Base-by-base conservation (phyloP, 179 eudicot genomes). In the Pouteria campechiana region DNA sequence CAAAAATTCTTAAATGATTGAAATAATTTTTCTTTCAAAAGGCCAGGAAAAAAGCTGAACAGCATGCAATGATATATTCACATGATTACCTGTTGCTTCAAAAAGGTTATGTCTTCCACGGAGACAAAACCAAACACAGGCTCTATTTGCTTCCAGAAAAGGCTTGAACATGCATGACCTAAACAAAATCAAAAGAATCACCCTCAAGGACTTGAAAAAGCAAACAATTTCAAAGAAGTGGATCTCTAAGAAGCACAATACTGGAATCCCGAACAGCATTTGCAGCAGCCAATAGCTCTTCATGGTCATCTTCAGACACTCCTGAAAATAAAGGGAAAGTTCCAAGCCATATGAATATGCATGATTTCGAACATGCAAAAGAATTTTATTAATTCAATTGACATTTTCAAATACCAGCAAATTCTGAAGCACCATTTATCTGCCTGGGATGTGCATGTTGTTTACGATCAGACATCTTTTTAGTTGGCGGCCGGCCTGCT, bases 91-190 rank as follows among this genome's bases (percentile, higher is more conserved):
- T 70, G 78, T 32, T 73, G 63, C 65, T 70, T 73, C 42, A 80
- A 36, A 68, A 46, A 70, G 63, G 58, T 54, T 28, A 65, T 50
- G 38, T 80, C 78, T 37, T 38, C 41, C 43, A 70, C 78, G 51
- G 81, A 67, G 44, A 76, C 60, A 51, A 64, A 73, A 44, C 78
- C 54, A 53, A 76, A 73, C 25, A 59, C 41, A 3, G 73, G 67
- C 61, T 80, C 90, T 78, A 76, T 76, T 41, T 52, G 63, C 69
- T 63, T 76, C 84, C 90, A 80, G 52, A 73, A 76, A 39, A 64
- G 34, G 54, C 64, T 76, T 49, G 76, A 63, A 44, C 54, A 43
- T 24, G 70, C 62, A 56, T 56, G 52, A 54, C 60, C 83, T 76
- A 67, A 64, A 76, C 39, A 37, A 17, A 58, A 55, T 17, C 12